Evolutionary conservation across 2,329 filamentous ascomycete genomes (phyloP).

Genomic region (Colletotrichum siamense): DNA sequence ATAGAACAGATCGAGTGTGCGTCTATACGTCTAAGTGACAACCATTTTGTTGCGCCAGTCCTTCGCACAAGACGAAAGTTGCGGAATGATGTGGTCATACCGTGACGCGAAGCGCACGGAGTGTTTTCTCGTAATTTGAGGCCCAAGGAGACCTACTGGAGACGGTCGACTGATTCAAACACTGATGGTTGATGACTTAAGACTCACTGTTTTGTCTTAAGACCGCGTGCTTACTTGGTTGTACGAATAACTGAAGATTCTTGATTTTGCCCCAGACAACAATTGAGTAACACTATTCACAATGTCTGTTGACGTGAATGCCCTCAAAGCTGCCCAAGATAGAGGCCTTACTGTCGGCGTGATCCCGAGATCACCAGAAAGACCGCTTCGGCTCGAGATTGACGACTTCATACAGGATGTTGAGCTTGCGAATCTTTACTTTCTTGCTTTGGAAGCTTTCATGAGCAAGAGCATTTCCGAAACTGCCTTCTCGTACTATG

Average conservation of each 20-base stretch:
- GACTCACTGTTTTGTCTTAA: background rate
- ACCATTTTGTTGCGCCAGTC: background rate
- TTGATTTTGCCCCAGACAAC: background rate
- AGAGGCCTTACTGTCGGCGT: background rate
- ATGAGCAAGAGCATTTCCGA: background rate
- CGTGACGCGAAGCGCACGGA: background rate
- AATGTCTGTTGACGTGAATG: background rate
- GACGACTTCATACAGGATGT: slow-evolving; percentile 3
- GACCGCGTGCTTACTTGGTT: background rate
- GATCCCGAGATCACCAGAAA: background rate
- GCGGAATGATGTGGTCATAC: background rate
- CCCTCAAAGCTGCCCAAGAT: background rate
- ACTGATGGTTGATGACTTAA: background rate
- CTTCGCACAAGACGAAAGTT: background rate
- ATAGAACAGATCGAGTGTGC: background rate
- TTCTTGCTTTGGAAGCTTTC: background rate
- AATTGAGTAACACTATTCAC: background rate
- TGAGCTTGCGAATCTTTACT: slow-evolving; percentile 7
- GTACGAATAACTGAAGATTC: background rate
- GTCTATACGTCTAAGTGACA: background rate
- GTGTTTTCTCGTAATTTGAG: background rate
- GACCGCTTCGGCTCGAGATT: background rate
- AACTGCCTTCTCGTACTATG: background rate
- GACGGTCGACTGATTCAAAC: background rate
- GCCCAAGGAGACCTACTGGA: background rate